Percentiles rank a stretch among this genome's conserved stretches.
These are phyloP conservation scores for Ceratorhiza oryzae-sativae DNA, from an alignment of 1,284 basidiomycete genomes.

Conservation along the genomic window DNA sequence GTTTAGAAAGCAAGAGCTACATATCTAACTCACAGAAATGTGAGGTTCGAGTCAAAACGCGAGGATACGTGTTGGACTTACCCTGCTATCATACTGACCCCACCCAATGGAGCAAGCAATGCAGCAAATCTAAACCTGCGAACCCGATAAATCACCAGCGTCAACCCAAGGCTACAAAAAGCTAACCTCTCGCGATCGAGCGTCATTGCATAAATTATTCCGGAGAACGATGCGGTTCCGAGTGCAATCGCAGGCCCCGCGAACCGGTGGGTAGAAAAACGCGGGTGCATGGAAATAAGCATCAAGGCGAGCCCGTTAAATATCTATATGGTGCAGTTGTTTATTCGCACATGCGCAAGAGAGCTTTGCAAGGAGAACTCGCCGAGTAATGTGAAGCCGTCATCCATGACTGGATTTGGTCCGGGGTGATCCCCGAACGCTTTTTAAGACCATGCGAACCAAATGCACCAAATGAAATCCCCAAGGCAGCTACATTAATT, in stretches of 20 bases:
- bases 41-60: not conserved
- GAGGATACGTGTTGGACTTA: slow-evolving; percentile 52
- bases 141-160: slow-evolving; percentile 13
- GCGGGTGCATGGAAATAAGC: slow-evolving; percentile 73
- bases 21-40: slow-evolving; percentile 54
- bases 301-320: slow-evolving; percentile 80
- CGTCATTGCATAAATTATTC: slow-evolving; percentile 71
- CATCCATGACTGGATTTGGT: slow-evolving; percentile 65
- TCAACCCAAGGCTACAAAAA: not conserved
- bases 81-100: slow-evolving; percentile 78
- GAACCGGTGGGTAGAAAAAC: slow-evolving; percentile 67
- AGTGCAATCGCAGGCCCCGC: slow-evolving; percentile 73
- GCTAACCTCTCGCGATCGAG: slow-evolving; percentile 63
- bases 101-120: slow-evolving; percentile 79
- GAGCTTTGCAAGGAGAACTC: slow-evolving; percentile 45
- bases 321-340: slow-evolving; percentile 56
- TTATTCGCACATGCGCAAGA: too few species aligned
- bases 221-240: slow-evolving; percentile 73
- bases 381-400: slow-evolving; percentile 72
- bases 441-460: slow-evolving; percentile 69
- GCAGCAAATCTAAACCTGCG: slow-evolving; percentile 67
- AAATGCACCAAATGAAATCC: slow-evolving; percentile 72
- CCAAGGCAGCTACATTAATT: slow-evolving; percentile 57
- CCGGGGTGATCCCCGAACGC: slow-evolving; percentile 58
- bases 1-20: slow-evolving; percentile 59